Conservation (phyloP, 139 green algal species). For the Chlamydomonas schloesseri region DNA sequence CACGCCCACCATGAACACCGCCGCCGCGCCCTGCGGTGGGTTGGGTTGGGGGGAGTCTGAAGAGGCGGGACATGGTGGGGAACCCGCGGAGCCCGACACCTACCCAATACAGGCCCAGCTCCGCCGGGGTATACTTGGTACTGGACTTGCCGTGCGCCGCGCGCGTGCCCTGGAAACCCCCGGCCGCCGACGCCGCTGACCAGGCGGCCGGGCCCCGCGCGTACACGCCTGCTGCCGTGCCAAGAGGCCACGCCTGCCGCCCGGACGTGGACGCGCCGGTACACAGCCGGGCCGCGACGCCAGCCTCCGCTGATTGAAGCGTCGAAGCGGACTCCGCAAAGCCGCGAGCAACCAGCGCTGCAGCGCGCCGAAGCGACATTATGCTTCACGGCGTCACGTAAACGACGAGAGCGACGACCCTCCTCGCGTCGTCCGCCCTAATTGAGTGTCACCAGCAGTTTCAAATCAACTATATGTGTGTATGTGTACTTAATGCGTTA, state of each 20-base stretch:
- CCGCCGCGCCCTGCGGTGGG: constrained; percentile 73
- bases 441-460: no score
- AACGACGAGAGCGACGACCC: no score
- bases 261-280: constrained; percentile 28
- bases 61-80: background rate
- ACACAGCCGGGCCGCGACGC: background rate
- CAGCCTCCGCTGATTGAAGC: background rate
- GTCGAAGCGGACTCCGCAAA: background rate
- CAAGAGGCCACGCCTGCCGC: background rate
- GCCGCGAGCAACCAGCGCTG: background rate
- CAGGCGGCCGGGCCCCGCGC: no score
- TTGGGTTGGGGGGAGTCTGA: background rate
- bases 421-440: no score
- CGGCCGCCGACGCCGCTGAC: no score
- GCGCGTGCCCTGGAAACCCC: background rate
- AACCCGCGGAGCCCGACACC: background rate
- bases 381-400: no score
- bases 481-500: no score
- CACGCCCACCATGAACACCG: constrained; percentile 92
- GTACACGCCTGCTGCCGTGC: background rate
- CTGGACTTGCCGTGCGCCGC: background rate
- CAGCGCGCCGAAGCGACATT: constrained; percentile 8
- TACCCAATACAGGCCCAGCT: constrained; percentile 13
- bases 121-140: background rate
- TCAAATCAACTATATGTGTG: no score